Evolutionary conservation across 208 protist species (phyloP).

Genomic region (Leishmania arabica): DNA sequence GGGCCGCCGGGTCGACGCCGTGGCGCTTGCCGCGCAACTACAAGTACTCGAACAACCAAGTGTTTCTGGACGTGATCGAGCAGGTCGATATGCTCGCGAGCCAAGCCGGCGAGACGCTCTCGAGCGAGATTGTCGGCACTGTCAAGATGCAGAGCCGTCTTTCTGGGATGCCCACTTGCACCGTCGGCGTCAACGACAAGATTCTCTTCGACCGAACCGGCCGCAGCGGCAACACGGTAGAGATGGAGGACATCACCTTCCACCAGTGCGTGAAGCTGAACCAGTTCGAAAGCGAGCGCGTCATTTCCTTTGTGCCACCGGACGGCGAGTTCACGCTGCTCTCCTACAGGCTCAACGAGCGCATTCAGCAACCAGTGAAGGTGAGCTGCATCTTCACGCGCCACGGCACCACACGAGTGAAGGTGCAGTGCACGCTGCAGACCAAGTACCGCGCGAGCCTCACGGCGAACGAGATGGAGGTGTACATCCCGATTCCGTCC

Average conservation of each 20-base stretch:
- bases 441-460: conserved; percentile 94
- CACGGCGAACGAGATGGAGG: conserved; percentile 97
- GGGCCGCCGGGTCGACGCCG: conserved; percentile 92
- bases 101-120: conserved; percentile 92
- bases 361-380: conserved; percentile 94
- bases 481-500: conserved; percentile 97
- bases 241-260: conserved; percentile 98
- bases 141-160: conserved; percentile 96
- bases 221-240: conserved; percentile 47
- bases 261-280: conserved; percentile 98
- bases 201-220: conserved; percentile 73
- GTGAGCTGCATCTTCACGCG: conserved; percentile 89
- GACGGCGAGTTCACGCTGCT: conserved; percentile 99
- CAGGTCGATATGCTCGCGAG: conserved; percentile 96
- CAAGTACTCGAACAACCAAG: conserved; percentile 97
- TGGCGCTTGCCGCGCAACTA: conserved; percentile 96
- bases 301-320: conserved; percentile 95
- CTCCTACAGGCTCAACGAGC: conserved; percentile 97
- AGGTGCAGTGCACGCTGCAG: conserved; percentile 92
- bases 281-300: conserved; percentile 96
- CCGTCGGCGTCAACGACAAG: conserved; percentile 98
- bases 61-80: conserved; percentile 99
- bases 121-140: conserved; percentile 95
- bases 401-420: conserved; percentile 93
- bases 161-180: conserved; percentile 98